Percentiles rank a stretch among this genome's conserved stretches.
These are phyloP conservation scores for Blumeria hordei DNA, from an alignment of 2,329 filamentous ascomycete species.

Conservation along the genomic window DNA sequence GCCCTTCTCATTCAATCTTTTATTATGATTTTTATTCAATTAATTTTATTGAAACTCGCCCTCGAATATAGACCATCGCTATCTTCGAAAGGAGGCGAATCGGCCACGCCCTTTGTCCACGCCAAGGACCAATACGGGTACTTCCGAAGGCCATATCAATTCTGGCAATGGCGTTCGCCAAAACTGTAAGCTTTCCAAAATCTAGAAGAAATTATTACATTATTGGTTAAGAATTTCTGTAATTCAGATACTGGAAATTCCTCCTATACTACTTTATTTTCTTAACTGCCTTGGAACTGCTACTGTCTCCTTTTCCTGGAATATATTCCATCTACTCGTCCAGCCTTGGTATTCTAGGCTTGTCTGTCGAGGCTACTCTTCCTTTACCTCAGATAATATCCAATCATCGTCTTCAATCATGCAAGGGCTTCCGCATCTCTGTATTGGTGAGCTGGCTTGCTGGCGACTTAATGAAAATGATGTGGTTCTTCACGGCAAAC, in stretches of 20 bases:
- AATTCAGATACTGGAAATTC: constrained; percentile 49
- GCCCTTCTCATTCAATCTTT: constrained; percentile 39
- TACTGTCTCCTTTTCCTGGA: constrained; percentile 31
- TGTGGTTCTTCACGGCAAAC: constrained; percentile 54
- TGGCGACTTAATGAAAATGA: constrained; percentile 70
- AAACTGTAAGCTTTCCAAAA: constrained; percentile 26
- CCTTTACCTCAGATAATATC: constrained; percentile 56
- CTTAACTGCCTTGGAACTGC: constrained; percentile 39
- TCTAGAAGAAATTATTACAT: background rate
- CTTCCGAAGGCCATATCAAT: constrained; percentile 40
- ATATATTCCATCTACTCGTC: constrained; percentile 42
- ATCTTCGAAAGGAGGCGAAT: constrained; percentile 34
- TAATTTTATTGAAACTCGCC: constrained; percentile 39
- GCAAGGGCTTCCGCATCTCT: constrained; percentile 53
- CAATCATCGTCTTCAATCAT: constrained; percentile 43
- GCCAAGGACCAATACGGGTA: constrained; percentile 14
- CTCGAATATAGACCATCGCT: constrained; percentile 40
- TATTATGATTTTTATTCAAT: constrained; percentile 39
- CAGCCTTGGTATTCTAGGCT: constrained; percentile 48
- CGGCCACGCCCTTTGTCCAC: constrained; percentile 35
- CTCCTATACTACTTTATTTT: constrained; percentile 39
- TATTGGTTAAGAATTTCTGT: constrained; percentile 2
- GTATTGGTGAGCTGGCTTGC: constrained; percentile 57
- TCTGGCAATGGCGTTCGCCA: constrained; percentile 60
- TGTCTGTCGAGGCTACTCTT: constrained; percentile 58